Base-by-base conservation (phyloP, 805 yeast genomes). In the Candida ponderosae region DNA sequence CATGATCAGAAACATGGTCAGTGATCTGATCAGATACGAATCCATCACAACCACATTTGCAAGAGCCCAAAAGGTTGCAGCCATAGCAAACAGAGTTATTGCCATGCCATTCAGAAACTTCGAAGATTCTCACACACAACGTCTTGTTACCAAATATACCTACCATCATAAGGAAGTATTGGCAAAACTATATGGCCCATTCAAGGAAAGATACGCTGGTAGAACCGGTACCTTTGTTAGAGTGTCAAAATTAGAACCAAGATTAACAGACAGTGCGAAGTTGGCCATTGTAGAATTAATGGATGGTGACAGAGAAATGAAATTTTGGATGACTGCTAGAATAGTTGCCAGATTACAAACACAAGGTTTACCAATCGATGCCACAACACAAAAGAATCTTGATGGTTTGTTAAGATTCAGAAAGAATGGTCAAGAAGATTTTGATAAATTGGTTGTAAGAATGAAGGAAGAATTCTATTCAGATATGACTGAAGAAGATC, bases 251-350 rank as follows among this genome's bases (percentile, higher is more conserved):
- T 65, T 93, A 42, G 97, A 93, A 59, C 87, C 89, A 15, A 71
- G 97, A 46, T 59, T 81, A 33, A 89, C 93, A 39, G 98, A 93
- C 57, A 82, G 79, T 43, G 95, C 97, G 0, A 89, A 89, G 24
- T 93, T 85, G 69, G 79, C 93, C 1, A 79, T 89, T 8, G 54
- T 93, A 37, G 98, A 93, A 60, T 66, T 93, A 34, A 94, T 90
- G 1, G 96, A 84, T 48, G 76, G 80, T 4, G 60, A 66, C 15
- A 64, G 76, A 41, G 95, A 86, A 54, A 71, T 84, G 68, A 75
- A 80, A 48, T 72, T 77, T 45, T 83, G 94, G 77, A 63, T 76
- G 51, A 70, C 77, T 8, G 96, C 95, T n/a, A 75, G 85, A 57
- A 68, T 76, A 4, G 90, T 83, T 6, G 96, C 95, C n/a, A 71